A percentile compares a stretch with the other conserved stretches of the same genome.
These are phyloP conservation scores for Alloteropsis semialata DNA, from an alignment of 176 grass and related monocot species.

Conservation along the genomic window DNA sequence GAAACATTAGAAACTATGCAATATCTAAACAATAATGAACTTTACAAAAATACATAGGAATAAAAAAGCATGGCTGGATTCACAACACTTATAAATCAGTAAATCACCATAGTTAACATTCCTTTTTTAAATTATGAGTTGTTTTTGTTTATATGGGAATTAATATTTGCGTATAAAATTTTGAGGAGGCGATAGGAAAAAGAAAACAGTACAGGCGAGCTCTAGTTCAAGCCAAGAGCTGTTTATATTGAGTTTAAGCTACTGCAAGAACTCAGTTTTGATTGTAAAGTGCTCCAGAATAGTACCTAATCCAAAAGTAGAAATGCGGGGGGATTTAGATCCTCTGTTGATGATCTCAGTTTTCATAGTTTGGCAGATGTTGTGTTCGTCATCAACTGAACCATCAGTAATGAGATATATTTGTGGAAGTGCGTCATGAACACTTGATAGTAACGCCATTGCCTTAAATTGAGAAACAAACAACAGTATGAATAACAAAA, in stretches of 20 bases:
- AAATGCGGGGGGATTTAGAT: constrained; percentile 79
- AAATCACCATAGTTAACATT: not conserved
- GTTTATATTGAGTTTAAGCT: not conserved
- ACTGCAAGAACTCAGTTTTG: not conserved
- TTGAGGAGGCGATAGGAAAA: not conserved
- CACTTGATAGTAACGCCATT: constrained; percentile 63
- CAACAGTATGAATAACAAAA: constrained; percentile 1
- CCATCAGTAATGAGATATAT: constrained; percentile 98
- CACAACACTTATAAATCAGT: not conserved
- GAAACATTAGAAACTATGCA: constrained; percentile 10
- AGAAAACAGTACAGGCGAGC: not conserved
- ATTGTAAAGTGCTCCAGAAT: constrained; percentile 8
- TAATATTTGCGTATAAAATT: constrained; percentile 8
- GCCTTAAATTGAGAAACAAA: constrained; percentile 50
- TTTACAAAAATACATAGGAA: not conserved
- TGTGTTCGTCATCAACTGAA: constrained; percentile 81
- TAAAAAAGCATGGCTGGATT: not conserved
- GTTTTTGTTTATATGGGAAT: not conserved
- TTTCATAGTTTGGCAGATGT: constrained; percentile 68
- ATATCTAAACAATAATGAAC: not conserved
- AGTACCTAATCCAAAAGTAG: constrained; percentile 94
- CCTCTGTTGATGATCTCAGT: constrained; percentile 45
- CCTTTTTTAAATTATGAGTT: not conserved
- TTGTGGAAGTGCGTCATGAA: constrained; percentile 65
- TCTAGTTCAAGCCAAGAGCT: not conserved